Evolutionary conservation across 495 filamentous ascomycete genomes (phyloP), one percentile per base, ranked within the genome.

Genomic region (Lichenothelia convexa): DNA sequence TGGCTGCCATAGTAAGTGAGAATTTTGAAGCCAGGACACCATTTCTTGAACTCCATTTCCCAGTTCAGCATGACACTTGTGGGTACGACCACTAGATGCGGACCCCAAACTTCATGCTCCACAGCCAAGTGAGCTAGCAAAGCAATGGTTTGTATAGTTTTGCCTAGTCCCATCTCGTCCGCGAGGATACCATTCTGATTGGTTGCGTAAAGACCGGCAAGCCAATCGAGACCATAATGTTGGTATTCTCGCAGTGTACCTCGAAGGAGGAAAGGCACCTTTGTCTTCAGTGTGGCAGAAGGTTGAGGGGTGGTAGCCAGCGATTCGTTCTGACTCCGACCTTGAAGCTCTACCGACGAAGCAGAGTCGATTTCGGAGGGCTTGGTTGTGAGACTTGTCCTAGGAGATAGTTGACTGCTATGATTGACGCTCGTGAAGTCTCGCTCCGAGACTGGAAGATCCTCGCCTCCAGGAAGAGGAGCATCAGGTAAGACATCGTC

Each of bases 21-120:
- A 41, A 95, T 86, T 51, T 93, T 95, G 67, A 99, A 99, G 2
- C 91, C 91, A 9, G 91, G 91, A 34, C 83, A 85, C 75, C 85
- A 99, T 56, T 95, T 95, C 50, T 95, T 95, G 66, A 99, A 99
- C 56, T 99, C 91, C 78, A 93, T 94, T 53, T 95, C 91, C 91
- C 91, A 99, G 53, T 99, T 99, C 35, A 99, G 73, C 66, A 99
- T 93, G 20, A 99, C 91, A 57, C 85, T 93, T 6, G 91, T 95
- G 2, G 91, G 91, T 5, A 99, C 91, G 42, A 99, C 78, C 24
- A 99, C 78, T 16, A 99, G 61, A 63, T 99, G 91, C 0, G 91
- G 83, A 0, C 91, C 91, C 91, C 91, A 99, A 18, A 86, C 73
- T 49, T 82, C 73, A 53, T 92, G 78, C 39, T 92, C 65, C 36